Evolutionary conservation across 306 rosid species (phyloP).

Genomic region (Crataegus laevigata): DNA sequence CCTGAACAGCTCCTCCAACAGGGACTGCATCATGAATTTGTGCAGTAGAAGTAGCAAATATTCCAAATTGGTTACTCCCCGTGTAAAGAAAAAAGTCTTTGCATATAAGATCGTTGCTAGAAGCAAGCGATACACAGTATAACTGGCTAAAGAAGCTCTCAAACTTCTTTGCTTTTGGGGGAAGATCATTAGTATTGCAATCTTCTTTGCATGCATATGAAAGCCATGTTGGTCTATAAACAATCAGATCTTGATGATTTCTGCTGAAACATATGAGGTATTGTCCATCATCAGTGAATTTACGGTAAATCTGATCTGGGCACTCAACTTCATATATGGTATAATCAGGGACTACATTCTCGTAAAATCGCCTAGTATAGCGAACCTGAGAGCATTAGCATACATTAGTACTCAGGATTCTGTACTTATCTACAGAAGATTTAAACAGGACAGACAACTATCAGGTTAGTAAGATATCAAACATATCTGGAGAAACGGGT

Average conservation of each 20-base stretch:
- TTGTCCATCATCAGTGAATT: slow-evolving; percentile 93
- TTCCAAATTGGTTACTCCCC: slow-evolving; percentile 69
- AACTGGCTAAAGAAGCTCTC: slow-evolving; percentile 80
- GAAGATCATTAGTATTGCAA: slow-evolving; percentile 63
- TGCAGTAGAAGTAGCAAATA: slow-evolving; percentile 85
- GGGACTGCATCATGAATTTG: slow-evolving; percentile 65
- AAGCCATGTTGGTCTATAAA: slow-evolving; percentile 86
- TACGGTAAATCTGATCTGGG: slow-evolving; percentile 82
- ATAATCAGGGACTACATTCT: slow-evolving; percentile 81
- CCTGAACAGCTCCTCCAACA: slow-evolving; percentile 75
- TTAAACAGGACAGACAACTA: not conserved
- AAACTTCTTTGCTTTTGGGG: slow-evolving; percentile 61
- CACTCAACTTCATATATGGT: slow-evolving; percentile 83
- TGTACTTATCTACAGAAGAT: slow-evolving; percentile 27
- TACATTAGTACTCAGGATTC: slow-evolving; percentile 41
- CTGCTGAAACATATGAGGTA: slow-evolving; percentile 86
- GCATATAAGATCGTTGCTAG: slow-evolving; percentile 77
- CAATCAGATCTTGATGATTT: slow-evolving; percentile 71
- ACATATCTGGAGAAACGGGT: not conserved
- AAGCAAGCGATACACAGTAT: slow-evolving; percentile 69
- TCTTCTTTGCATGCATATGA: slow-evolving; percentile 83
- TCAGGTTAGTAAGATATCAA: not conserved
- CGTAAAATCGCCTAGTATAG: slow-evolving; percentile 74
- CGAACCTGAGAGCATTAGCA: slow-evolving; percentile 64
- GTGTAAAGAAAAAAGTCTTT: slow-evolving; percentile 90